These are phyloP conservation scores for Epichloe coenophiala DNA, from an alignment of 2,329 filamentous ascomycete genomes.

Conservation along the genomic window DNA sequence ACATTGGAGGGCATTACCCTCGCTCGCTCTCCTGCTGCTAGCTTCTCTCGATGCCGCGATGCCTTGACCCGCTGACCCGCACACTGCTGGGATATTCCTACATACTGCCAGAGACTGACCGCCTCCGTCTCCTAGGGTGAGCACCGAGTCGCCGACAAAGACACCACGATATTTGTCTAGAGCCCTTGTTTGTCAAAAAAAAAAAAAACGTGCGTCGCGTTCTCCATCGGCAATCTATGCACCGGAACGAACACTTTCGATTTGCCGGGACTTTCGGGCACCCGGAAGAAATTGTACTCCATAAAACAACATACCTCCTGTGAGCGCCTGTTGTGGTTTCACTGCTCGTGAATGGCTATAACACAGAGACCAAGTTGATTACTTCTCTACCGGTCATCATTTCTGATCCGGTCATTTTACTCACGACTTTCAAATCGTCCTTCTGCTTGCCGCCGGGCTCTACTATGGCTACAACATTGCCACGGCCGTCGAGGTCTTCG, in stretches of 20 bases:
- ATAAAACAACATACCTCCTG: background rate
- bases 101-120: background rate
- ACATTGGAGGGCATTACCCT: background rate
- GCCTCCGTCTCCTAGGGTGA: background rate
- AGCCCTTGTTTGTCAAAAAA: background rate
- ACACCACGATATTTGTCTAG: background rate
- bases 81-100: background rate
- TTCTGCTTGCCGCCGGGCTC: background rate
- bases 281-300: background rate
- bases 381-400: background rate
- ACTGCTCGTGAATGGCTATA: conserved; percentile 3
- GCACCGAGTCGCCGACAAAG: background rate
- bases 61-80: background rate
- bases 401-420: background rate
- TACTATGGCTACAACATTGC: conserved; percentile 40
- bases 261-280: background rate
- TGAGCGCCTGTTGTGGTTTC: background rate
- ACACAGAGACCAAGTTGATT: background rate
- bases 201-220: background rate
- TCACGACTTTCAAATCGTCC: background rate
- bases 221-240: background rate
- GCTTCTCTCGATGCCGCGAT: background rate
- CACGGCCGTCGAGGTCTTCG: conserved; percentile 52
- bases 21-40: background rate
- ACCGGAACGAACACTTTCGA: background rate